Percentiles rank a stretch among this genome's conserved stretches.
These are phyloP conservation scores for Thermothielavioides terrestris DNA, from an alignment of 495 filamentous ascomycete species.

Conservation along the genomic window DNA sequence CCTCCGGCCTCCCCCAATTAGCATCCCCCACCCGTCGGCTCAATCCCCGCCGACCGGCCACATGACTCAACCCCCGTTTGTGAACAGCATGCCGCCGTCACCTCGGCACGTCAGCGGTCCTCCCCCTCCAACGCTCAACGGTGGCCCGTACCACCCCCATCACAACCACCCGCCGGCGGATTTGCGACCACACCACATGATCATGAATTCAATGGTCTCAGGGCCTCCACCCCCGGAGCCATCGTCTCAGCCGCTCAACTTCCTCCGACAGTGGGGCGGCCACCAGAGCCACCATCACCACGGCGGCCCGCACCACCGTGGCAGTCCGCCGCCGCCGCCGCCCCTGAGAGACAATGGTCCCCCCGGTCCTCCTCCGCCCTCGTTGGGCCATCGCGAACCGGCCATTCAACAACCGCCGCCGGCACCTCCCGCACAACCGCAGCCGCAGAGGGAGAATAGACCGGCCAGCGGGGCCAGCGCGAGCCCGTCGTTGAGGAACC, in stretches of 20 bases:
- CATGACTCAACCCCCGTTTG: slow-evolving; percentile 28
- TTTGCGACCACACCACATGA: slow-evolving; percentile 29
- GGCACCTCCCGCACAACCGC: neutral
- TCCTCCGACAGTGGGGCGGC: slow-evolving; percentile 25
- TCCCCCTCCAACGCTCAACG: slow-evolving; percentile 21
- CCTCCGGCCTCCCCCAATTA: slow-evolving; percentile 35
- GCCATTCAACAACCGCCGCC: slow-evolving; percentile 16
- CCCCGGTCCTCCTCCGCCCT: neutral
- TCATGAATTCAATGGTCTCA: slow-evolving; percentile 16
- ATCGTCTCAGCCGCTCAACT: slow-evolving; percentile 27
- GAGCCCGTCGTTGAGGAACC: slow-evolving; percentile 65
- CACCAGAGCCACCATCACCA: neutral
- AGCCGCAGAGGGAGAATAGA: slow-evolving; percentile 16
- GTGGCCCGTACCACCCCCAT: slow-evolving; percentile 19
- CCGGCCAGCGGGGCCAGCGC: slow-evolving; percentile 58
- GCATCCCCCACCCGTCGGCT: slow-evolving; percentile 25
- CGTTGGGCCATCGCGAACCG: slow-evolving; percentile 18
- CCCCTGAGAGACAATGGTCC: neutral
- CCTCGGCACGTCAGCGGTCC: slow-evolving; percentile 29
- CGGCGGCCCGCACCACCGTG: slow-evolving; percentile 16
- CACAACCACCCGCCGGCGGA: slow-evolving; percentile 23
- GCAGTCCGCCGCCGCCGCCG: slow-evolving; percentile 26
- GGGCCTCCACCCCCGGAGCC: slow-evolving; percentile 18
- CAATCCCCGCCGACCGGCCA: slow-evolving; percentile 34
- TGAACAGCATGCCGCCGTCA: slow-evolving; percentile 34